phyloP scores from a whole-genome alignment of 345 rosid species.

The Triadica sebifera region DNA sequence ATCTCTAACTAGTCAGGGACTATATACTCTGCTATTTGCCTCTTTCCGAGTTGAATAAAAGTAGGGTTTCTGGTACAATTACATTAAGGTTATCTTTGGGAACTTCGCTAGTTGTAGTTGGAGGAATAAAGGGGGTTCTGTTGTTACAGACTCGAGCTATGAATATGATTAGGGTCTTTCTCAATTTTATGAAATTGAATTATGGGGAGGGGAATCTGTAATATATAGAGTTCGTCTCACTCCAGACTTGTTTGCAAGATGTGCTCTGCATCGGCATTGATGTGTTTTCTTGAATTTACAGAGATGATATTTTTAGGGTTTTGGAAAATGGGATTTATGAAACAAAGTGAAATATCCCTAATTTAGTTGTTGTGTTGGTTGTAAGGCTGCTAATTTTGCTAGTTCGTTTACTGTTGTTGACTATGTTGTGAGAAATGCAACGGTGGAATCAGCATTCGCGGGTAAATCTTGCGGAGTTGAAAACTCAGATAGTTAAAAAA shows the following conservation, averaged over 20 bases:
- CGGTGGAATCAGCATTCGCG: conserved; percentile 19
- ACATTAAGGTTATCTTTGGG: conserved; percentile 10
- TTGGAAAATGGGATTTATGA: conserved; percentile 18
- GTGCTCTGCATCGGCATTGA: conserved; percentile 9
- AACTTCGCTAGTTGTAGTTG: conserved; percentile 1
- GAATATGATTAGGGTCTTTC: neutral
- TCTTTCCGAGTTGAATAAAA: conserved; percentile 5
- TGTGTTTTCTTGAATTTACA: conserved; percentile 5
- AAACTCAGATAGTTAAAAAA: conserved; percentile 36
- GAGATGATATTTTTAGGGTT: neutral
- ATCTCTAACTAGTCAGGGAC: conserved; percentile 6
- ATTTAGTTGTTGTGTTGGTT: conserved; percentile 10
- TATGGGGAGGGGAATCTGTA: conserved; percentile 7
- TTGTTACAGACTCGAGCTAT: neutral
- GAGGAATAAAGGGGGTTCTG: neutral
- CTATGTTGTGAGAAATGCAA: conserved; percentile 30
- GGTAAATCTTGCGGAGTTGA: conserved; percentile 32
- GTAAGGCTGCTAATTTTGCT: conserved; percentile 4
- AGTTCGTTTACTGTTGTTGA: conserved; percentile 3
- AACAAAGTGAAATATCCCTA: conserved; percentile 13
- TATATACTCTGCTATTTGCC: conserved; percentile 6
- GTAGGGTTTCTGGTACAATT: conserved; percentile 9
- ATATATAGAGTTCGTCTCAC: neutral
- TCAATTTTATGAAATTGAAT: neutral
- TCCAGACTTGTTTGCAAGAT: neutral